phyloP scores from a whole-genome alignment of 768 basidiomycete species.

The Cystobasidium ongulense region DNA sequence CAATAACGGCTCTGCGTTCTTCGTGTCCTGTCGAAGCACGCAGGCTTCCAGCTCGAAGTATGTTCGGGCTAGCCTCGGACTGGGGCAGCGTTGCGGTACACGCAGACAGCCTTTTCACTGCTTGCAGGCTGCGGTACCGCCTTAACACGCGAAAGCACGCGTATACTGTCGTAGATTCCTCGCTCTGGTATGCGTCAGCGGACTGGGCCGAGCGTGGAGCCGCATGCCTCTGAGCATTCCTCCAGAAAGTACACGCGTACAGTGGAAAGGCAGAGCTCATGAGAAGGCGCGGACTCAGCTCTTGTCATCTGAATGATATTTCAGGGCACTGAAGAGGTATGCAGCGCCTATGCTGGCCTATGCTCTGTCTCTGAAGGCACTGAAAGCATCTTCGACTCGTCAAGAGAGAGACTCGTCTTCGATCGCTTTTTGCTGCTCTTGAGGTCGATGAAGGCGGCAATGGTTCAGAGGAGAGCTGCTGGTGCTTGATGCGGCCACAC shows the following conservation, averaged over 20 bases:
- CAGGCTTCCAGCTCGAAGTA: background rate
- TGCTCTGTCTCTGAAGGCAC: background rate
- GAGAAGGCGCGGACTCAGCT: background rate
- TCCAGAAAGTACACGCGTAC: background rate
- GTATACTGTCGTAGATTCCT: background rate
- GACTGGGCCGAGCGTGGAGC: background rate
- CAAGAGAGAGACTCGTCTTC: no score
- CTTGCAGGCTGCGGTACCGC: background rate
- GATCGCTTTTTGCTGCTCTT: no score
- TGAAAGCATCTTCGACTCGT: background rate
- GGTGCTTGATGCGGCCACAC: no score
- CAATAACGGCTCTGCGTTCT: background rate
- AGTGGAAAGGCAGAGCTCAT: background rate
- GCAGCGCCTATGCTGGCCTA: background rate
- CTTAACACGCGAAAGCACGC: background rate
- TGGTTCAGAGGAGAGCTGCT: no score
- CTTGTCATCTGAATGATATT: background rate
- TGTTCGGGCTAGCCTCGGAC: background rate
- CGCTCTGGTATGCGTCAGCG: background rate
- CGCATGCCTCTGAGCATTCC: background rate
- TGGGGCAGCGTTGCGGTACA: background rate
- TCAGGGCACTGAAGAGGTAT: background rate
- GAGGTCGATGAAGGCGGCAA: no score
- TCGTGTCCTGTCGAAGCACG: background rate
- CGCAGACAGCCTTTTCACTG: background rate